Evolutionary conservation across 1,139 yeast genomes (phyloP).

Genomic region (Saccharomycopsis hybrid): DNA sequence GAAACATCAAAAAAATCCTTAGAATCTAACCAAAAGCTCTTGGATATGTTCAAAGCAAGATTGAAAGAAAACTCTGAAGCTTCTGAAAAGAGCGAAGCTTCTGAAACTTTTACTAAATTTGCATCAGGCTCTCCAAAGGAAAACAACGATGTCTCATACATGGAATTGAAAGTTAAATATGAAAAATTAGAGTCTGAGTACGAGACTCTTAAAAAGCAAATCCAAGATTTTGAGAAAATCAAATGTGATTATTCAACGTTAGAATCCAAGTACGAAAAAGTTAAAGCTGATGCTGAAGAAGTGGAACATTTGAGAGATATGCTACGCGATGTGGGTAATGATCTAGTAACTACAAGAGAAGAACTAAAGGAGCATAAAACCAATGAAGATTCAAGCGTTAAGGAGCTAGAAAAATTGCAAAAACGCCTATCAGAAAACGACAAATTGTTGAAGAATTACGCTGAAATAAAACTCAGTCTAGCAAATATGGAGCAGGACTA

Average conservation of each 20-base stretch:
- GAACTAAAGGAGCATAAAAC: constrained; percentile 24
- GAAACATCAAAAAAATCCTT: constrained; percentile 1
- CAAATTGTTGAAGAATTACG: constrained; percentile 22
- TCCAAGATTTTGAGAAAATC: not conserved
- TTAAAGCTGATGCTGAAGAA: constrained; percentile 16
- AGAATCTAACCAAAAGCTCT: constrained; percentile 7
- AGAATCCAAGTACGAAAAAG: constrained; percentile 1
- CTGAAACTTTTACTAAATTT: constrained; percentile 10
- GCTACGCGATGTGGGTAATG: constrained; percentile 22
- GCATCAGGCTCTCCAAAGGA: constrained; percentile 23
- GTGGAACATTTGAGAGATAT: constrained; percentile 21
- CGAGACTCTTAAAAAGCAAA: constrained; percentile 2
- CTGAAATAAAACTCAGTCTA: constrained; percentile 19
- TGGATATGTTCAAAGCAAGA: constrained; percentile 7
- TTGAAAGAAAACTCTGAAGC: not conserved
- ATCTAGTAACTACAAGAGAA: constrained; percentile 25
- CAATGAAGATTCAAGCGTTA: not conserved
- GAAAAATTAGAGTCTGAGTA: too few species aligned
- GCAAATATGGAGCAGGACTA: constrained; percentile 21
- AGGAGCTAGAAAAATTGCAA: constrained; percentile 20
- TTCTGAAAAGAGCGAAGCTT: constrained; percentile 13
- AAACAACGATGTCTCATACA: not conserved
- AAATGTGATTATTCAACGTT: not conserved
- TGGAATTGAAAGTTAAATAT: constrained; percentile 9
- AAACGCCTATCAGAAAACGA: constrained; percentile 23